Evolutionary conservation across 2,329 filamentous ascomycete species (phyloP).

Genomic region (Monosporascus sp.): DNA sequence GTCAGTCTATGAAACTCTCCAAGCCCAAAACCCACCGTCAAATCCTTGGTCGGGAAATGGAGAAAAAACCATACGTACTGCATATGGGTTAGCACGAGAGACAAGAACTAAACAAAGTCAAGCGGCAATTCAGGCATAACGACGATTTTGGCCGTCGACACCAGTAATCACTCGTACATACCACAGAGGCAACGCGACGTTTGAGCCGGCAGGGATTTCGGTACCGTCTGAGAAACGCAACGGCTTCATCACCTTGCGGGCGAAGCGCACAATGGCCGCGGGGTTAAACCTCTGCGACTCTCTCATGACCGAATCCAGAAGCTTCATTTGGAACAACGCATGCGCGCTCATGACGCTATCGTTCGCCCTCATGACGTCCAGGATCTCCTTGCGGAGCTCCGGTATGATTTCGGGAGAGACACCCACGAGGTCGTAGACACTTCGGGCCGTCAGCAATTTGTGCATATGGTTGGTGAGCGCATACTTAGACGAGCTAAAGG

Average conservation of each 20-base stretch:
- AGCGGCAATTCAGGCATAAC: too few species aligned
- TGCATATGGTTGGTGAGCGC: too few species aligned
- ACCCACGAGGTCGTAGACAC: constrained; percentile 43
- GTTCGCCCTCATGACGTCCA: constrained; percentile 27
- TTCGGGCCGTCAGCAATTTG: constrained; percentile 4
- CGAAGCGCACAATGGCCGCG: constrained; percentile 32
- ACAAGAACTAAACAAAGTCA: too few species aligned
- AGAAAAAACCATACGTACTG: too few species aligned
- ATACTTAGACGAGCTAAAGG: too few species aligned
- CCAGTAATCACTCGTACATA: too few species aligned
- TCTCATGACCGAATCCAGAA: constrained; percentile 32
- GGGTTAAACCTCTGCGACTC: constrained; percentile 27
- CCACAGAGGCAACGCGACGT: constrained; percentile 31
- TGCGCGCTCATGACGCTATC: constrained; percentile 26
- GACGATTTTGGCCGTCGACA: too few species aligned
- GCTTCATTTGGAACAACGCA: constrained; percentile 33
- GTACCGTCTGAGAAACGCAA: constrained; percentile 22
- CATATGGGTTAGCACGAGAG: too few species aligned
- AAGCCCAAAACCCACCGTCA: too few species aligned
- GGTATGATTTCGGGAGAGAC: constrained; percentile 42
- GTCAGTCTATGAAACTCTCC: too few species aligned
- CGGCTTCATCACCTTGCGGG: constrained; percentile 40
- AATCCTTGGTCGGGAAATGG: too few species aligned
- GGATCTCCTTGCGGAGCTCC: constrained; percentile 47
- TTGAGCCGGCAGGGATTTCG: constrained; percentile 33